Base-by-base conservation (phyloP, 2,329 filamentous ascomycete genomes). In the Graphiopsis chlorocephala region DNA sequence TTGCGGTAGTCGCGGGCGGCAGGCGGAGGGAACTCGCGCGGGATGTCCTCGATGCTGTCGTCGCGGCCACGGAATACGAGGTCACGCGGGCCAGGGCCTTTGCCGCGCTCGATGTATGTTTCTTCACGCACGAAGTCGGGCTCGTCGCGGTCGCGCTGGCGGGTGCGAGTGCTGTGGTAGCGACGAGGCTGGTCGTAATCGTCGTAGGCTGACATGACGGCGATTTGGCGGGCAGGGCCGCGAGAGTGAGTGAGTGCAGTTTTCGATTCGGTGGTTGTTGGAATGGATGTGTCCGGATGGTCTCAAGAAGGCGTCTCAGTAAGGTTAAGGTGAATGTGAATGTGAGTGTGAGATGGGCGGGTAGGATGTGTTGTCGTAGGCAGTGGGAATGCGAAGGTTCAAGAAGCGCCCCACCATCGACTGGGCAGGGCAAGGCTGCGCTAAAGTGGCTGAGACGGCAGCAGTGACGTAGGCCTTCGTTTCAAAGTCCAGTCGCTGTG, bases 31-130 rank as follows among this genome's bases (percentile, higher is more conserved):
- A 96, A 96, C 71, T 96, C 91, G 70, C 92, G 88, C 68, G 87
- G 87, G 66, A 96, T 87, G 78, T 96, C 91, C 79, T 97, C 93
- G 74, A 96, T 88, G 76, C 89, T 93, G 72, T 92, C 89, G 75
- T 93, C 89, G 68, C 90, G 88, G 58, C 81, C 78, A 65, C 82
- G 81, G 73, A 80, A 82, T 73, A 82, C 81, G 61, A 84, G 78
- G 68, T 83, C 82, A 62, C 79, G 78, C 35, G 78, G 78, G 45
- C 77, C 75, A 15, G 76, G 74, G 67, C 74, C 76, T 62, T 78
- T 79, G 67, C 78, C 78, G 61, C 78, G 78, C 71, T 80, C 80
- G 68, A 83, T 80, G 75, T 82, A 83, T 42, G 75, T 80, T 70
- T 77, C 80, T 74, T 80, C 82, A 72, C 78, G 78, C 68, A 83